These are phyloP conservation scores for Colletotrichum costaricense DNA, from an alignment of 2,329 filamentous ascomycete genomes.

Conservation along the genomic window DNA sequence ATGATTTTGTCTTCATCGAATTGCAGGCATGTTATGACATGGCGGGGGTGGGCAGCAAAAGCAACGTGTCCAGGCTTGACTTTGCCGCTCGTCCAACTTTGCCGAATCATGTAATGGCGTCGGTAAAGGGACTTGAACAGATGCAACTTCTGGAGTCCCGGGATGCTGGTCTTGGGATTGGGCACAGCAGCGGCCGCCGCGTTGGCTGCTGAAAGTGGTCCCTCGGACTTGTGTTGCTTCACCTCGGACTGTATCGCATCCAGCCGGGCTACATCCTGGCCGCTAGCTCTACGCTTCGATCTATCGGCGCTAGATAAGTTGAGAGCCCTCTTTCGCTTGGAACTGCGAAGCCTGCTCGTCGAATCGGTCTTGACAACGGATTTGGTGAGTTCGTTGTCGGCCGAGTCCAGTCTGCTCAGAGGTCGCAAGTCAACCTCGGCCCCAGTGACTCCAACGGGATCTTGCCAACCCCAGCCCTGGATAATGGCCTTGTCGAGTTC, in stretches of 20 bases:
- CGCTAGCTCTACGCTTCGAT: slow-evolving; percentile 64
- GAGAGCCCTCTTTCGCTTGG: slow-evolving; percentile 67
- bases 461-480: slow-evolving; percentile 98
- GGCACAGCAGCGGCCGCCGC: slow-evolving; percentile 86
- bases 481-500: slow-evolving; percentile 87
- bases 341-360: slow-evolving; percentile 57
- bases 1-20: slow-evolving; percentile 99
- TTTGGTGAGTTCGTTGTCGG: slow-evolving; percentile 63
- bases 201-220: slow-evolving; percentile 86
- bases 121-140: slow-evolving; percentile 97
- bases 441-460: slow-evolving; percentile 78
- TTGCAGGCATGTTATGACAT: slow-evolving; percentile 97
- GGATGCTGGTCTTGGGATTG: slow-evolving; percentile 82
- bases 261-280: slow-evolving; percentile 58
- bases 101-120: slow-evolving; percentile 88
- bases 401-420: slow-evolving; percentile 62
- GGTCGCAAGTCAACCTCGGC: slow-evolving; percentile 84
- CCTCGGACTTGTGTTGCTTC: slow-evolving; percentile 74
- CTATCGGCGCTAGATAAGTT: slow-evolving; percentile 60
- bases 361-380: slow-evolving; percentile 53
- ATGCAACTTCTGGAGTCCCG: slow-evolving; percentile 84
- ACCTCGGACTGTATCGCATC: slow-evolving; percentile 53
- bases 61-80: slow-evolving; percentile 91
- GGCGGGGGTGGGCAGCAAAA: slow-evolving; percentile 94
- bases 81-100: slow-evolving; percentile 90